phyloP scores from a whole-genome alignment of 257 asterid genomes.

The Asclepias syriaca region DNA sequence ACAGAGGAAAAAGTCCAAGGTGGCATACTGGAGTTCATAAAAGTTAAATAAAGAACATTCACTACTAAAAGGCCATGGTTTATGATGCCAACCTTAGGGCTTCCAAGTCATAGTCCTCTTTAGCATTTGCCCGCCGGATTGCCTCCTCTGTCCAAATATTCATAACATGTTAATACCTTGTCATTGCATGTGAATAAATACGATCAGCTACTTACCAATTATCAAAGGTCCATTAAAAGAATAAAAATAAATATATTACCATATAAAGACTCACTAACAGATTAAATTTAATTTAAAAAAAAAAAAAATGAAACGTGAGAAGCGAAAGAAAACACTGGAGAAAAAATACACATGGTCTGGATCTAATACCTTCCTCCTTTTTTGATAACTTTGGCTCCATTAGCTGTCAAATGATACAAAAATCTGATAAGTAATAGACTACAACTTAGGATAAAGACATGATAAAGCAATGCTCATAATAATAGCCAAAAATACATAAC shows the following conservation, averaged over 20 bases:
- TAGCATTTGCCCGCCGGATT: constrained; percentile 65
- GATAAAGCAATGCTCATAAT: background rate
- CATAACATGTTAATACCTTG: background rate
- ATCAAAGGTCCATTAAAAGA: too few relatives aligned
- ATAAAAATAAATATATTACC: background rate
- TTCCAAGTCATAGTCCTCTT: constrained; percentile 64
- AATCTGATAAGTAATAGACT: background rate
- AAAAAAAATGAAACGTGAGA: background rate
- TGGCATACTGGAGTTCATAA: background rate
- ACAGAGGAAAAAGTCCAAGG: background rate
- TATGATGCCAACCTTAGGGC: constrained; percentile 55
- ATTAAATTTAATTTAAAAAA: background rate
- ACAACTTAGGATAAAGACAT: too few relatives aligned
- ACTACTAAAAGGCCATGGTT: background rate
- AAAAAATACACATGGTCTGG: background rate
- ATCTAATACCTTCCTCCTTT: constrained; percentile 72
- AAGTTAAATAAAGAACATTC: constrained; percentile 1
- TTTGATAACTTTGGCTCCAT: constrained; percentile 59
- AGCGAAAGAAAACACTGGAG: background rate
- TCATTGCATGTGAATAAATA: background rate
- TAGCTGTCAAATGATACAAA: constrained; percentile 33
- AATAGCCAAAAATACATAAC: background rate
- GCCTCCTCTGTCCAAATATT: constrained; percentile 62
- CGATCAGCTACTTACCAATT: background rate
- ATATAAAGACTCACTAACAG: background rate